A percentile compares a stretch with the other conserved stretches of the same genome.
These are phyloP conservation scores for Xylariaceae sp. DNA, from an alignment of 2,329 filamentous ascomycete species.

Conservation along the genomic window DNA sequence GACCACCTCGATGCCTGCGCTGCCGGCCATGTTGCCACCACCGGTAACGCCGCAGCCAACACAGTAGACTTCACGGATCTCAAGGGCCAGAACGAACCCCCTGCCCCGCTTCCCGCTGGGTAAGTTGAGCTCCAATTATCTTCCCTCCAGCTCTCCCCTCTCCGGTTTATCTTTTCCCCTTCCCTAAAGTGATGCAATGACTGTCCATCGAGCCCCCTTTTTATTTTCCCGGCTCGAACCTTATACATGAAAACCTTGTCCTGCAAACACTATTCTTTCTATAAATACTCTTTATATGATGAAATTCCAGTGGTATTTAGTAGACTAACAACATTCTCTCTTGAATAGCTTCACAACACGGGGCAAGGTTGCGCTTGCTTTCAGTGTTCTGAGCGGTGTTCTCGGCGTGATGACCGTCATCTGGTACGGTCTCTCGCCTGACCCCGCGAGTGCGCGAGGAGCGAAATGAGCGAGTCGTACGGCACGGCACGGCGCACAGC, in stretches of 20 bases:
- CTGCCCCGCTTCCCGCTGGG: conserved; percentile 57
- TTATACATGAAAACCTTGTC: not conserved
- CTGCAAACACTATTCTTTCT: not conserved
- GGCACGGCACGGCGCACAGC: not conserved
- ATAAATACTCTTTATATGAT: not conserved
- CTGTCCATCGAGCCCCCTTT: not conserved
- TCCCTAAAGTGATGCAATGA: not conserved
- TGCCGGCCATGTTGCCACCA: conserved; percentile 43
- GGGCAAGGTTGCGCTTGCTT: conserved; percentile 69
- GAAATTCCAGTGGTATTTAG: not conserved
- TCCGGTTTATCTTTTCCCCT: no score
- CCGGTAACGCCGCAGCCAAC: conserved; percentile 73
- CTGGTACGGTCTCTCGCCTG: conserved; percentile 55
- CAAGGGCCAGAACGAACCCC: conserved; percentile 52
- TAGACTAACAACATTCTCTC: not conserved
- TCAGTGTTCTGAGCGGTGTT: conserved; percentile 64
- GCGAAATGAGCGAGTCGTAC: no score
- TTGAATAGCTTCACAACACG: conserved; percentile 55
- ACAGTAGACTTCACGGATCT: conserved; percentile 59
- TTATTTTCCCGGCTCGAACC: not conserved
- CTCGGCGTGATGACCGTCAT: conserved; percentile 62
- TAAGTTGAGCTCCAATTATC: conserved; percentile 30
- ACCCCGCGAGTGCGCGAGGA: conserved; percentile 10
- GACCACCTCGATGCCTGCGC: conserved; percentile 55
- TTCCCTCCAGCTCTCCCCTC: not conserved